Evolutionary conservation across 805 yeast genomes (phyloP).

Genomic region (Pichia scutulata): DNA sequence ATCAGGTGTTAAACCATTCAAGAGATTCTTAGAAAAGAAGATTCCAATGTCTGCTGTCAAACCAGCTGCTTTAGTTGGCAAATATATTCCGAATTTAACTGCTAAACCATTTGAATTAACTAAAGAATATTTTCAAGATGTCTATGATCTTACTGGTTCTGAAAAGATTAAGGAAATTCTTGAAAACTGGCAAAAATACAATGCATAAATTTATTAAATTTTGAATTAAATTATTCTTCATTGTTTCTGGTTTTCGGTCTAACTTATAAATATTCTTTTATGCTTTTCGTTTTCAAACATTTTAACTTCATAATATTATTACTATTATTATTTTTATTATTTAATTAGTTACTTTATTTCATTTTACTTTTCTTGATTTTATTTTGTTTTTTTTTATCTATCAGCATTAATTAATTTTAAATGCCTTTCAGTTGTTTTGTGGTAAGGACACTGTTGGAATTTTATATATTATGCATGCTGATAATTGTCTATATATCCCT

Average conservation of each 20-base stretch:
- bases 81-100: constrained; percentile 97
- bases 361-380: background rate
- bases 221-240: background rate
- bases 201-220: constrained; percentile 32
- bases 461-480: background rate
- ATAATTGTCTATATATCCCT: constrained; percentile 1
- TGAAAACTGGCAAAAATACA: constrained; percentile 92
- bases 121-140: constrained; percentile 95
- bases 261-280: background rate
- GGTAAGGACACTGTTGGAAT: constrained; percentile 10
- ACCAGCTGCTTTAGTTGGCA: constrained; percentile 86
- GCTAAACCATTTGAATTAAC: constrained; percentile 95
- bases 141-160: constrained; percentile 82
- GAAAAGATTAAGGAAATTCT: constrained; percentile 84
- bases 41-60: constrained; percentile 91
- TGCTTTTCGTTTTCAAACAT: background rate
- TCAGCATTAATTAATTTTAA: background rate
- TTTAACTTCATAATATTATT: background rate
- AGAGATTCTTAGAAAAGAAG: constrained; percentile 93
- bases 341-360: background rate
- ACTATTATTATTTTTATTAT: background rate
- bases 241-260: background rate
- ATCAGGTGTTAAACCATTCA: constrained; percentile 98
- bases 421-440: constrained; percentile 6
- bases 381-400: background rate